Evolutionary conservation across 192 early-diverging fungal genomes (phyloP).

Genomic region (Coemansia sp.): DNA sequence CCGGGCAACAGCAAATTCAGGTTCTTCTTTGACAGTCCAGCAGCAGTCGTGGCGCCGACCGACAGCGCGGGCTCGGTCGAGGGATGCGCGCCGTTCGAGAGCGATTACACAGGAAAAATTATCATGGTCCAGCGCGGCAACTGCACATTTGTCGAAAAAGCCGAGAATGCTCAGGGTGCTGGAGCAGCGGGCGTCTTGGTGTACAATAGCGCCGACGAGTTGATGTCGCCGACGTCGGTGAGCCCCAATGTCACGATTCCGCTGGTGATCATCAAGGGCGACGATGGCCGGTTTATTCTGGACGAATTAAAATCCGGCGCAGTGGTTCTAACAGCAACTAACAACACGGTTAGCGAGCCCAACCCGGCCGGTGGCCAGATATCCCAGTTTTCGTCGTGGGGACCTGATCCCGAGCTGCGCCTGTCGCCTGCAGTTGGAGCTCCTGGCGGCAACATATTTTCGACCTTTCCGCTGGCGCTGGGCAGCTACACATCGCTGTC

Average conservation of each 20-base stretch:
- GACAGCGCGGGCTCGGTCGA: slow-evolving; percentile 52
- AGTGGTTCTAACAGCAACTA: slow-evolving; percentile 49
- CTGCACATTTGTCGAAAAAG: slow-evolving; percentile 66
- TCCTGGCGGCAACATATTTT: slow-evolving; percentile 62
- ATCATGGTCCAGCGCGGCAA: slow-evolving; percentile 64
- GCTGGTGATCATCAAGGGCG: slow-evolving; percentile 53
- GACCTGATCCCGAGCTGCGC: slow-evolving; percentile 64
- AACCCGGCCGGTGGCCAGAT: slow-evolving; percentile 58
- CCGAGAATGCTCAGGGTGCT: slow-evolving; percentile 49
- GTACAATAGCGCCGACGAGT: slow-evolving; percentile 53
- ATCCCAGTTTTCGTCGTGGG: slow-evolving; percentile 70
- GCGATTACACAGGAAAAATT: slow-evolving; percentile 48
- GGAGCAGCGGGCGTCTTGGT: slow-evolving; percentile 65
- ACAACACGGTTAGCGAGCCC: slow-evolving; percentile 37
- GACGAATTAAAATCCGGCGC: slow-evolving; percentile 36
- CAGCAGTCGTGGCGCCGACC: slow-evolving; percentile 40
- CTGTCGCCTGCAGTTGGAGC: slow-evolving; percentile 61
- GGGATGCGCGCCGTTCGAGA: slow-evolving; percentile 52
- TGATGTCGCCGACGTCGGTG: slow-evolving; percentile 43
- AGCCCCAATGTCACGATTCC: slow-evolving; percentile 51
- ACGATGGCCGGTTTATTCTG: slow-evolving; percentile 52
- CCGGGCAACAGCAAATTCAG: slow-evolving; percentile 48
- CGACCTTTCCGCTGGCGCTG: slow-evolving; percentile 55
- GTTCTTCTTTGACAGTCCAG: slow-evolving; percentile 24
- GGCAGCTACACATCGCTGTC: slow-evolving; percentile 55